Conservation (phyloP, 2,329 filamentous ascomycete genomes). For the Aureobasidium sp. region DNA sequence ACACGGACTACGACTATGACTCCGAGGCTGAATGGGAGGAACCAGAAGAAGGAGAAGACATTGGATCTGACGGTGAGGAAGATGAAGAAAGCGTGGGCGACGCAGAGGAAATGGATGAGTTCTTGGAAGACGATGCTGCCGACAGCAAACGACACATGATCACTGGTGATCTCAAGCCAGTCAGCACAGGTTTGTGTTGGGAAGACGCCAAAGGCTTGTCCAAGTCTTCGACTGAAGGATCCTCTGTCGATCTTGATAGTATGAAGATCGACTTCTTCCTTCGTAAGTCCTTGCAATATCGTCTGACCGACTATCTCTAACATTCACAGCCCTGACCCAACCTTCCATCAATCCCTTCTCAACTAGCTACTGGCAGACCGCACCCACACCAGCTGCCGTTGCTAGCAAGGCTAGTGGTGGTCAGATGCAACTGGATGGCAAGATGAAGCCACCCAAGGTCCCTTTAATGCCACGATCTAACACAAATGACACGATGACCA, state of each 20-base stretch:
- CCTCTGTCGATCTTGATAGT: constrained; percentile 40
- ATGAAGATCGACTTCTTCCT: constrained; percentile 43
- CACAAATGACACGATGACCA: constrained; percentile 21
- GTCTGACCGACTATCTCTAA: constrained; percentile 1
- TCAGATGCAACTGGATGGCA: constrained; percentile 18
- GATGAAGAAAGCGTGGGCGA: constrained; percentile 64
- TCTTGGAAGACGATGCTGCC: constrained; percentile 67
- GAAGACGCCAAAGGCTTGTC: constrained; percentile 46
- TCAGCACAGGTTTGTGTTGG: constrained; percentile 78
- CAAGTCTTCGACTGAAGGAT: background rate
- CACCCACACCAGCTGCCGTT: background rate
- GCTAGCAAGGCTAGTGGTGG: constrained; percentile 13
- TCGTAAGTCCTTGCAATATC: constrained; percentile 38
- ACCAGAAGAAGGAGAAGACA: constrained; percentile 63
- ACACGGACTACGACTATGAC: constrained; percentile 75
- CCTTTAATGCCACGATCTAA: constrained; percentile 36
- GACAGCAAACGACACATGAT: constrained; percentile 51
- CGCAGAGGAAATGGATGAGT: constrained; percentile 83
- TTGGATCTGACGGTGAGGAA: constrained; percentile 58
- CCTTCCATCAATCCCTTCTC: constrained; percentile 79
- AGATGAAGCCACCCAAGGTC: constrained; percentile 36
- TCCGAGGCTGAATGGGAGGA: constrained; percentile 81
- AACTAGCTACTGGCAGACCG: constrained; percentile 63
- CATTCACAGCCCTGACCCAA: constrained; percentile 33
- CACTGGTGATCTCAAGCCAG: constrained; percentile 64